These are phyloP conservation scores for Jackrogersella multiformis DNA, from an alignment of 495 filamentous ascomycete genomes.

Conservation along the genomic window DNA sequence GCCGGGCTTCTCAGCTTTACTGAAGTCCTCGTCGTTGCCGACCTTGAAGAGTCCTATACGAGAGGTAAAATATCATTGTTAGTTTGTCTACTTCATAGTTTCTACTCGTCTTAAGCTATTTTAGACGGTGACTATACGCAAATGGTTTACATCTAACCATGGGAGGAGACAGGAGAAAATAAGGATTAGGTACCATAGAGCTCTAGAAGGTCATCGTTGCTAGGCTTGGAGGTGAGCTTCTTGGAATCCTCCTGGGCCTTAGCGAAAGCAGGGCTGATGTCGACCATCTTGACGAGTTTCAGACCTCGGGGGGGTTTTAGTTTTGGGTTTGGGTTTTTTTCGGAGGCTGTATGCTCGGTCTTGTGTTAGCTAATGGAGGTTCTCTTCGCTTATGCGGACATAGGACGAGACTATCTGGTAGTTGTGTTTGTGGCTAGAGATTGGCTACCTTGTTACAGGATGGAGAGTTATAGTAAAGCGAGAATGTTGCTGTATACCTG, in stretches of 20 bases:
- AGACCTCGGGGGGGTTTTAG: too few species aligned
- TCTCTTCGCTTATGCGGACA: conserved; percentile 9
- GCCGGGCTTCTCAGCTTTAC: conserved; percentile 54
- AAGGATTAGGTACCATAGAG: conserved; percentile 53
- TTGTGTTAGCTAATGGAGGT: conserved; percentile 10
- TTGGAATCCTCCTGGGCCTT: conserved; percentile 70
- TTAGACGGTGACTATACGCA: background rate
- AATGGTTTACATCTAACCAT: background rate
- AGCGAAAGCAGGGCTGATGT: conserved; percentile 61
- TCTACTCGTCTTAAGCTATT: background rate
- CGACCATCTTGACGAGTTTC: conserved; percentile 49
- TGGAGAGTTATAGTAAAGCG: background rate
- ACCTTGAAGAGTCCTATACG: conserved; percentile 62
- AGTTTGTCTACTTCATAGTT: conserved; percentile 1
- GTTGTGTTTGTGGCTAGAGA: background rate
- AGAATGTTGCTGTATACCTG: background rate
- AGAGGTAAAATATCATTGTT: background rate
- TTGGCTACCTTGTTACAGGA: conserved; percentile 6
- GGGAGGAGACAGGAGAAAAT: background rate
- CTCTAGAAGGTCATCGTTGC: conserved; percentile 65
- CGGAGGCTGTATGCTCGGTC: conserved; percentile 2
- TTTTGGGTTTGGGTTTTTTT: background rate
- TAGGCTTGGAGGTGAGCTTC: conserved; percentile 69
- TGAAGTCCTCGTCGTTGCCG: conserved; percentile 59
- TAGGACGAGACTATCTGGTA: background rate